phyloP scores from a whole-genome alignment of 305 asterid genomes.

The Solanum chacoense region DNA sequence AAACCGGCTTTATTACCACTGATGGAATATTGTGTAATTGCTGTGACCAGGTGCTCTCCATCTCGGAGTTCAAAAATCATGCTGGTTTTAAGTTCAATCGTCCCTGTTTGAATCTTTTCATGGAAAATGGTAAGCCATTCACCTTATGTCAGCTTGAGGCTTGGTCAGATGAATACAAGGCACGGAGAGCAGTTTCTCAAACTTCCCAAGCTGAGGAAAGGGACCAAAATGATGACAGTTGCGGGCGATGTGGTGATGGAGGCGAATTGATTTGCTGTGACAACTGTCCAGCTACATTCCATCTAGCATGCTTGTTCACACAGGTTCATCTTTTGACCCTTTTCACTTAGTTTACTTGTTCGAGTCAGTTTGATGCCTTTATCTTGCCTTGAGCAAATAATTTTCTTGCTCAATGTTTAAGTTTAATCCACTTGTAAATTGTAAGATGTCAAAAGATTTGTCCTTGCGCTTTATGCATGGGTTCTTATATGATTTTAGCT shows the following conservation, averaged over 20 bases:
- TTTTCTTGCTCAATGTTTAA: neutral
- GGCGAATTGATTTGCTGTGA: slow-evolving; percentile 97
- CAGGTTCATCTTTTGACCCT: slow-evolving; percentile 42
- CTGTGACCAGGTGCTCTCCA: slow-evolving; percentile 48
- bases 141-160: slow-evolving; percentile 90
- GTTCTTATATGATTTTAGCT: neutral
- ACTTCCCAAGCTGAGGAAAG: slow-evolving; percentile 41
- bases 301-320: slow-evolving; percentile 78
- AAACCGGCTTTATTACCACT: slow-evolving; percentile 66
- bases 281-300: slow-evolving; percentile 97
- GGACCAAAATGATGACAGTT: slow-evolving; percentile 95
- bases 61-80: slow-evolving; percentile 65
- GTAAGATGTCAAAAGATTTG: neutral
- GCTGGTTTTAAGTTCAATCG: slow-evolving; percentile 47
- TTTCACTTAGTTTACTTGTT: neutral
- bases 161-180: slow-evolving; percentile 91
- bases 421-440: neutral
- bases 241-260: slow-evolving; percentile 96
- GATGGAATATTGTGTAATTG: slow-evolving; percentile 80
- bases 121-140: slow-evolving; percentile 81
- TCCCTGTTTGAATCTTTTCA: slow-evolving; percentile 62
- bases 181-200: slow-evolving; percentile 47
- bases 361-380: neutral
- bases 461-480: neutral
- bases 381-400: neutral